Conservation (phyloP, 768 basidiomycete genomes). For the Neoboletus subvelutipes region DNA sequence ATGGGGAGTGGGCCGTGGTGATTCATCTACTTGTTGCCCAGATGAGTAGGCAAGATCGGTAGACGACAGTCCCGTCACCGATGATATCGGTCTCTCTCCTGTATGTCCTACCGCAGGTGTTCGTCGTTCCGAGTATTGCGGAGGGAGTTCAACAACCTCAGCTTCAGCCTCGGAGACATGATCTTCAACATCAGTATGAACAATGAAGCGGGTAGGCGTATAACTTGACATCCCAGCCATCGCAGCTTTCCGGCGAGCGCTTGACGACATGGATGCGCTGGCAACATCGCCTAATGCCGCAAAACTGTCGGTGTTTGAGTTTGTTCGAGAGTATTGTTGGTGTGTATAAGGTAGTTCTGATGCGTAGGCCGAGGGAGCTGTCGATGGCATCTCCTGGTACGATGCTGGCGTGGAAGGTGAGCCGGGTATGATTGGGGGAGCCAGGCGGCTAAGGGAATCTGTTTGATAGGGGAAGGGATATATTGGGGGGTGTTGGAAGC, state of each 20-base stretch:
- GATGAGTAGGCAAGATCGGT: conserved; percentile 13
- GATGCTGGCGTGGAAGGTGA: conserved; percentile 1
- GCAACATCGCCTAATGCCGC: conserved; percentile 19
- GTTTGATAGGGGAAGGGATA: conserved; percentile 34
- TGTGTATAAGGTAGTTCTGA: conserved; percentile 7
- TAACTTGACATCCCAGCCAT: conserved; percentile 47
- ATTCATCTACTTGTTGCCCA: conserved; percentile 7
- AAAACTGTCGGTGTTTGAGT: conserved; percentile 23
- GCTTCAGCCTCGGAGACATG: conserved; percentile 41
- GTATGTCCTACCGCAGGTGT: conserved; percentile 10
- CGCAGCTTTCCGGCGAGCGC: conserved; percentile 52
- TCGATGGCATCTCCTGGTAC: conserved; percentile 5
- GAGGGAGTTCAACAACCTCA: conserved; percentile 72
- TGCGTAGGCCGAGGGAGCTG: conserved; percentile 7
- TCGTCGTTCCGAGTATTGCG: conserved; percentile 62
- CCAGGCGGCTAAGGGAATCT: conserved; percentile 18
- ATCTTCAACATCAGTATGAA: conserved; percentile 73
- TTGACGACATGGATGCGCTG: conserved; percentile 34
- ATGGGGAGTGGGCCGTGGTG: conserved; percentile 1
- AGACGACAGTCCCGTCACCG: conserved; percentile 3
- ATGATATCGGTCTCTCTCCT: conserved; percentile 18
- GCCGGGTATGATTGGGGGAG: conserved; percentile 10
- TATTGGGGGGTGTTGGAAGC: conserved; percentile 35
- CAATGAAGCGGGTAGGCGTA: conserved; percentile 51
- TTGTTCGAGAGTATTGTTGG: conserved; percentile 17